Conservation (phyloP, 495 filamentous ascomycete species). For the Penicillium canariense region DNA sequence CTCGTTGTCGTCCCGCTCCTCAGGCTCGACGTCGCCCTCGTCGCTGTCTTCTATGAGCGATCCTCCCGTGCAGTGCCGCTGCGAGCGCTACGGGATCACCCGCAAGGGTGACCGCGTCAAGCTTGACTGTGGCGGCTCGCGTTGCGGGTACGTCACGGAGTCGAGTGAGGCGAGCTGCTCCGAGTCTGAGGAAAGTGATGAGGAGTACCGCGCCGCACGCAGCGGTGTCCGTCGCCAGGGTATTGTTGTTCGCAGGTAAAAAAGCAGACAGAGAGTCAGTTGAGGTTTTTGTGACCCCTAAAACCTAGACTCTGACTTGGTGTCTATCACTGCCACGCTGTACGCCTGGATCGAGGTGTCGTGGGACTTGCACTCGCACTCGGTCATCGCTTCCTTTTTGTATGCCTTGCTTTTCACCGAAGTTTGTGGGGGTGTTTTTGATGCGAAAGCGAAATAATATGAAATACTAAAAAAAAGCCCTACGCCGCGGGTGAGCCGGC, state of each 20-base stretch:
- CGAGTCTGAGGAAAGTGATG: constrained; percentile 58
- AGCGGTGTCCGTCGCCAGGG: constrained; percentile 67
- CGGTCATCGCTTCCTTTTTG: constrained; percentile 21
- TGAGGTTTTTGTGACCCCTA: neutral
- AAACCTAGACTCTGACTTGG: neutral
- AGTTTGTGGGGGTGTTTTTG: neutral
- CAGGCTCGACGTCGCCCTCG: constrained; percentile 66
- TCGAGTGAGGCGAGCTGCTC: constrained; percentile 52
- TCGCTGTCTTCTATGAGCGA: constrained; percentile 73
- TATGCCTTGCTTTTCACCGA: constrained; percentile 14
- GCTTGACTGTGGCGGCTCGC: constrained; percentile 85
- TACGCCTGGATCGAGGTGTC: constrained; percentile 15
- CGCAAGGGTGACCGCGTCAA: constrained; percentile 87
- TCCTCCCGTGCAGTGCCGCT: constrained; percentile 71
- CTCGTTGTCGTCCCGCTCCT: constrained; percentile 70
- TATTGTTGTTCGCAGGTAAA: constrained; percentile 63
- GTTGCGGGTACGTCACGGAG: constrained; percentile 73
- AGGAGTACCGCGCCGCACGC: constrained; percentile 50
- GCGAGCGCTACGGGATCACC: constrained; percentile 95
- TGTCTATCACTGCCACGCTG: neutral
- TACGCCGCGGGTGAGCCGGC: constrained; percentile 24
- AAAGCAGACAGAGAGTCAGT: neutral
- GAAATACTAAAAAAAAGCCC: constrained; percentile 27
- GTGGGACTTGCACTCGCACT: constrained; percentile 4
- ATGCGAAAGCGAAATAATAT: constrained; percentile 3